Percentiles rank a stretch among this genome's conserved stretches.
Evolutionary conservation across 2,329 filamentous ascomycete species (phyloP).

Genomic region (Cladobotryum protrusum): DNA sequence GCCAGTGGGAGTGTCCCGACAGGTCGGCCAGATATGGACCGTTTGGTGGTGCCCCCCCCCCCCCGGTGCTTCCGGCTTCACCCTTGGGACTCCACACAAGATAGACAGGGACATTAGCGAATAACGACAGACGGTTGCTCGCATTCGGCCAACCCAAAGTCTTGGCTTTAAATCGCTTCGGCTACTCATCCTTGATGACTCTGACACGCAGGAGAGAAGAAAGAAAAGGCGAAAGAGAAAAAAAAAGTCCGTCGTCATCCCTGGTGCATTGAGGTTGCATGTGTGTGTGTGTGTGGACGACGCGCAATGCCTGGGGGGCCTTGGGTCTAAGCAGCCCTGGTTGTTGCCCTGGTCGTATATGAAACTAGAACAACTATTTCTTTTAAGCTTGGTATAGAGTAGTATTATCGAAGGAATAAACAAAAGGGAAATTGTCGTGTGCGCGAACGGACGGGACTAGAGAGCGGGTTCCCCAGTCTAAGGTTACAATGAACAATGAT

Average conservation of each 20-base stretch:
- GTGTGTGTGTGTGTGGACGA: not conserved
- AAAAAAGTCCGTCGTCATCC: not conserved
- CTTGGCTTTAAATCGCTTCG: too few species aligned
- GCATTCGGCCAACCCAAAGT: constrained; percentile 17
- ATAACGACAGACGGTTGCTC: constrained; percentile 28
- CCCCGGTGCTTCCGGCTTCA: constrained; percentile 25
- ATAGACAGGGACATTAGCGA: constrained; percentile 19
- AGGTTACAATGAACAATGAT: too few species aligned
- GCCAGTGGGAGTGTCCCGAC: constrained; percentile 22
- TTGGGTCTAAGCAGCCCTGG: not conserved
- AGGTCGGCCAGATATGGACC: constrained; percentile 18
- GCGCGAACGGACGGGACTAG: too few species aligned
- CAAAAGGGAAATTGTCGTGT: not conserved
- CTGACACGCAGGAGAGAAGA: not conserved
- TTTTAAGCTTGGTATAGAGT: not conserved
- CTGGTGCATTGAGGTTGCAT: not conserved
- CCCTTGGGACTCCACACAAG: constrained; percentile 16
- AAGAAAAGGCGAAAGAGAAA: not conserved
- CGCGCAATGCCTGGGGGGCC: too few species aligned
- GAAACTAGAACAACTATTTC: not conserved
- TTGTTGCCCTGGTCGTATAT: not conserved
- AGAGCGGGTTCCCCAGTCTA: too few species aligned
- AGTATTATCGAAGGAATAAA: not conserved
- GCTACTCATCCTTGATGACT: not conserved
- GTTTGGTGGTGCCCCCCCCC: too few species aligned